These are phyloP conservation scores for Miscanthus lutarioriparius DNA, from an alignment of 176 grass and related monocot species.

Conservation along the genomic window DNA sequence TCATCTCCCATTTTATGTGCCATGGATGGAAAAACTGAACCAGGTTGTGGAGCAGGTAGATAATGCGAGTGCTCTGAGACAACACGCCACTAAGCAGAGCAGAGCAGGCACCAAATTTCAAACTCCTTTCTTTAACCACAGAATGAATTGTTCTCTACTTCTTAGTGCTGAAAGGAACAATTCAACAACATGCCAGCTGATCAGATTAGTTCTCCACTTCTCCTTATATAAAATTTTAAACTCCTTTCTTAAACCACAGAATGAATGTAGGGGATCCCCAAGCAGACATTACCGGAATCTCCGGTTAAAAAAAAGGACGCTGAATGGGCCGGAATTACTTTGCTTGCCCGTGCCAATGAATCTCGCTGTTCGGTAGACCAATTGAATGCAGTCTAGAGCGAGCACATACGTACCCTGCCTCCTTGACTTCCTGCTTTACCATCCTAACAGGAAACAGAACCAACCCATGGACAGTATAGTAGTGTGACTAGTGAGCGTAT, in stretches of 20 bases:
- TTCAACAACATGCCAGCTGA: neutral
- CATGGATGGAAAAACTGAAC: neutral
- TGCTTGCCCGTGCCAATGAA: no score
- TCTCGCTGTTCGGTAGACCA: neutral
- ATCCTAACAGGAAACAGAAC: neutral
- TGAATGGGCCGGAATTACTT: neutral
- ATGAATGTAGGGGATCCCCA: neutral
- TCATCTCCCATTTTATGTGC: neutral
- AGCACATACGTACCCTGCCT: neutral
- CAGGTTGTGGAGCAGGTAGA: conserved; percentile 3
- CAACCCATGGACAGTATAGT: neutral
- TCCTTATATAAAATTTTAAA: neutral
- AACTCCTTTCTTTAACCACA: no score
- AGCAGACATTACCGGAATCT: neutral
- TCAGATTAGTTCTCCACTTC: neutral
- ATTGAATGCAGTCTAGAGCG: neutral
- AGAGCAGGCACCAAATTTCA: neutral
- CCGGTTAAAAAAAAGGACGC: neutral
- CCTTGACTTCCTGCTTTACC: no score
- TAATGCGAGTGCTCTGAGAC: conserved; percentile 13
- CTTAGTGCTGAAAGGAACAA: conserved; percentile 9
- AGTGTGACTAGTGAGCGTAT: neutral
- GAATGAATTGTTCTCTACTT: no score
- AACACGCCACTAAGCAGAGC: neutral
- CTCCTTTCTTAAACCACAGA: neutral